A percentile compares a stretch with the other conserved stretches of the same genome.
Conservation (phyloP, 2,329 filamentous ascomycete species). For the Orbilia ellipsospora region DNA sequence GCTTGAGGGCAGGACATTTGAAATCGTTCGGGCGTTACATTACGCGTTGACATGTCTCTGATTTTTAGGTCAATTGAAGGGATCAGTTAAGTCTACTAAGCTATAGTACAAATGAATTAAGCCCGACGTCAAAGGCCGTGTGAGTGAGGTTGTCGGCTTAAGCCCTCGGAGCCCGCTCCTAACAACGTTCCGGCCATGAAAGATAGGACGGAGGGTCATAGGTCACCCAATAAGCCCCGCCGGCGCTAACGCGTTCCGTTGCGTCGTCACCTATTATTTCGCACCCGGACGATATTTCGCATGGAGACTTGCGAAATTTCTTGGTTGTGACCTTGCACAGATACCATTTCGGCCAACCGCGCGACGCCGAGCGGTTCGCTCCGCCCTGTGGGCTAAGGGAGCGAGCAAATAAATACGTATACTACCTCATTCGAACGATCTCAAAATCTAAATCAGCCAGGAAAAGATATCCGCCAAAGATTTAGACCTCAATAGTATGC, state of each 20-base stretch:
- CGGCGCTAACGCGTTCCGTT: conserved; percentile 18
- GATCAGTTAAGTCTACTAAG: no score
- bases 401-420: no score
- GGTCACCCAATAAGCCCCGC: not conserved
- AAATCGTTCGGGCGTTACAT: no score
- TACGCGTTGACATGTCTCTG: no score
- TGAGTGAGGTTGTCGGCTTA: not conserved
- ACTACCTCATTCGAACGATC: no score
- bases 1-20: no score
- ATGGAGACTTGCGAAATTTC: conserved; percentile 22
- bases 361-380: conserved; percentile 14
- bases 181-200: not conserved
- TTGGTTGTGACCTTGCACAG: not conserved
- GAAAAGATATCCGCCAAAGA: no score
- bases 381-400: no score
- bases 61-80: not conserved
- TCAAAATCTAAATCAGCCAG: no score
- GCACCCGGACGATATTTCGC: not conserved
- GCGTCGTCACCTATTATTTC: conserved; percentile 21
- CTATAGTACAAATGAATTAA: no score
- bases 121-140: no score
- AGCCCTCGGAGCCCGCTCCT: conserved; percentile 11
- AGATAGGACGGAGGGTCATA: not conserved
- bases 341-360: conserved; percentile 5
- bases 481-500: no score